Evolutionary conservation across 2,329 filamentous ascomycete species (phyloP).

Genomic region (Colletotrichum eleusines): DNA sequence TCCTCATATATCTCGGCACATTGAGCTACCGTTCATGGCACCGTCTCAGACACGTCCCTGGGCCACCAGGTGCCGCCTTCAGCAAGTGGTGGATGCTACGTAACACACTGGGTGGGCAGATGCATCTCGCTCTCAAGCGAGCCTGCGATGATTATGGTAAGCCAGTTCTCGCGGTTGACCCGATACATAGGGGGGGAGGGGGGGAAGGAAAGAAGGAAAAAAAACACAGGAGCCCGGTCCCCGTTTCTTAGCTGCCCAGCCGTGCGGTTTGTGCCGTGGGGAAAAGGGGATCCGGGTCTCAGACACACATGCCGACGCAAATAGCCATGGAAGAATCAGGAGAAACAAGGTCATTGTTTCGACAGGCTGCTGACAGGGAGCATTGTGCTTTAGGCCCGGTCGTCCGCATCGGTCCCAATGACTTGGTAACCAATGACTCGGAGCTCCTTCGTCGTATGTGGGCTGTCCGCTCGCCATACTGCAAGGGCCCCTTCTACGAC

Average conservation of each 20-base stretch:
- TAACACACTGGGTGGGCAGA: slow-evolving; percentile 44
- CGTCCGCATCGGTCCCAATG: slow-evolving; percentile 52
- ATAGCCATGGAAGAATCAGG: slow-evolving; percentile 14
- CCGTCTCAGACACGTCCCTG: slow-evolving; percentile 51
- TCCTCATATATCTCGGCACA: slow-evolving; percentile 33
- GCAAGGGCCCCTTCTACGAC: slow-evolving; percentile 54
- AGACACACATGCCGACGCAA: slow-evolving; percentile 40
- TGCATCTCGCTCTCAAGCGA: slow-evolving; percentile 43
- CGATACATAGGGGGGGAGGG: not conserved
- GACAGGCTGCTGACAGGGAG: slow-evolving; percentile 41
- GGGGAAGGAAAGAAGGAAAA: no score
- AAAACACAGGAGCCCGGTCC: not conserved
- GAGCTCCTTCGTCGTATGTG: slow-evolving; percentile 51
- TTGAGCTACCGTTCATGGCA: slow-evolving; percentile 47
- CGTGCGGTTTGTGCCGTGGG: slow-evolving; percentile 1
- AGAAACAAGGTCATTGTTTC: slow-evolving; percentile 19
- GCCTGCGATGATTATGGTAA: slow-evolving; percentile 42
- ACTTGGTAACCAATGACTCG: slow-evolving; percentile 52
- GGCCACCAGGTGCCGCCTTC: slow-evolving; percentile 50
- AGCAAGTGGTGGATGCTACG: slow-evolving; percentile 51
- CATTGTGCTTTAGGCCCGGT: slow-evolving; percentile 47
- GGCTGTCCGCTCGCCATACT: slow-evolving; percentile 50
- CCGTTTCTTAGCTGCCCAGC: not conserved
- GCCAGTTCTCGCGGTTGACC: slow-evolving; percentile 15
- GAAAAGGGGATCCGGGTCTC: slow-evolving; percentile 27